phyloP scores from a whole-genome alignment of 83 land plant genomes.

The Diphasiastrum complanatum region DNA sequence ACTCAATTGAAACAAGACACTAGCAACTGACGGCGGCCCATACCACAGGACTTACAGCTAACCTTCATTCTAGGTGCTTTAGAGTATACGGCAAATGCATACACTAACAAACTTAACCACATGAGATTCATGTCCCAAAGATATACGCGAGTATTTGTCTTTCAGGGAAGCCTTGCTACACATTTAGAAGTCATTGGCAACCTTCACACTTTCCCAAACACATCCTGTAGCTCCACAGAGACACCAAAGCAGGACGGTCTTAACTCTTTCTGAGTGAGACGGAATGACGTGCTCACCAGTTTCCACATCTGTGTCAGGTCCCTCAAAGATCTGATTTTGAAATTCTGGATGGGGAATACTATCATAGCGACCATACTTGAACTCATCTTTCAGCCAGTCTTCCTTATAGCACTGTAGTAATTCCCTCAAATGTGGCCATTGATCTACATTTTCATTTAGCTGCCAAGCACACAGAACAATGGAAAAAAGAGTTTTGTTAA shows the following conservation, averaged over 20 bases:
- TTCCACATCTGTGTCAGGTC: constrained; percentile 94
- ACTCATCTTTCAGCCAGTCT: constrained; percentile 89
- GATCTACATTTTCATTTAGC: constrained; percentile 77
- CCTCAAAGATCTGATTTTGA: constrained; percentile 77
- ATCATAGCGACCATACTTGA: constrained; percentile 92
- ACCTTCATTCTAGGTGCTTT: no score
- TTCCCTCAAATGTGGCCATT: constrained; percentile 89
- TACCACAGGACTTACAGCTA: no score
- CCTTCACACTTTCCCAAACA: background rate
- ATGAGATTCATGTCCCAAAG: background rate
- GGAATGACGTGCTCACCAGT: constrained; percentile 42
- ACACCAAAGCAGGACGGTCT: background rate
- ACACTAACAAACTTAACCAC: background rate
- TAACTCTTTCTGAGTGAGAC: background rate
- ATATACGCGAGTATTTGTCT: background rate
- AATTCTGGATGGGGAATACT: constrained; percentile 44
- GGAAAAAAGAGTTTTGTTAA: no score
- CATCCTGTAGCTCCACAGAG: background rate
- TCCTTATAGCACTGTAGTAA: constrained; percentile 72
- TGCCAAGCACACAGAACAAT: constrained; percentile 24
- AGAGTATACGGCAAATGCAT: background rate
- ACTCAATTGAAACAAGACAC: no score
- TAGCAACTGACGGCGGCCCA: no score
- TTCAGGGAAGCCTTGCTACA: background rate
- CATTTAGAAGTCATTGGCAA: background rate